phyloP scores from a whole-genome alignment of 495 filamentous ascomycete species.

The Niebla homalea region DNA sequence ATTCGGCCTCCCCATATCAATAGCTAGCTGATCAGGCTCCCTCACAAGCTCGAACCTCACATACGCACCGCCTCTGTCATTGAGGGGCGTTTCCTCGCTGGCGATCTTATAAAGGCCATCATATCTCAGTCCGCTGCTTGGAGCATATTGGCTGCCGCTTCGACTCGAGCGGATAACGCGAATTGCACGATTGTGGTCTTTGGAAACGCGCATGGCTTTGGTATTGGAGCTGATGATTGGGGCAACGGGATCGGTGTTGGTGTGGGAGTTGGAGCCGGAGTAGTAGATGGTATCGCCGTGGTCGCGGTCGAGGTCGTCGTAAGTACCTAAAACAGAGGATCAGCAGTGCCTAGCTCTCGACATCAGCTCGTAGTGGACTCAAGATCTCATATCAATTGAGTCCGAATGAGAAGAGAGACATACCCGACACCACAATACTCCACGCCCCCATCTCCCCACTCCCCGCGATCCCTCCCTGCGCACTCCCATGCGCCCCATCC shows the following conservation, averaged over 20 bases:
- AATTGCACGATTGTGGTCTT: slow-evolving; percentile 19
- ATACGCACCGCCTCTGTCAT: slow-evolving; percentile 18
- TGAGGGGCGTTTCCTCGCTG: slow-evolving; percentile 5
- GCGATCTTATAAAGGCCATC: slow-evolving; percentile 39
- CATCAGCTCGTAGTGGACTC: no score
- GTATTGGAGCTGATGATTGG: slow-evolving; percentile 22
- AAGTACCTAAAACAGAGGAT: slow-evolving; percentile 17
- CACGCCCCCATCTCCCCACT: slow-evolving; percentile 24
- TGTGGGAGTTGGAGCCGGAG: slow-evolving; percentile 26
- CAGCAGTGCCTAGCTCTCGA: no score
- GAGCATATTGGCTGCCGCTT: slow-evolving; percentile 15
- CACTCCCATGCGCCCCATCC: slow-evolving; percentile 36
- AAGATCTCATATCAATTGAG: no score
- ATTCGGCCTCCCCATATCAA: slow-evolving; percentile 19
- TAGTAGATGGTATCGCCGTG: slow-evolving; percentile 32
- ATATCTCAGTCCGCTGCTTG: slow-evolving; percentile 33
- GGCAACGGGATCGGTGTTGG: slow-evolving; percentile 13
- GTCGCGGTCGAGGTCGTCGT: slow-evolving; percentile 33
- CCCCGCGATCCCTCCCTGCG: slow-evolving; percentile 34
- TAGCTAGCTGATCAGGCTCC: slow-evolving; percentile 18
- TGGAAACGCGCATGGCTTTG: slow-evolving; percentile 23
- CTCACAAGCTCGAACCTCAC: slow-evolving; percentile 33
- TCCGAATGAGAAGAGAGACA: not conserved
- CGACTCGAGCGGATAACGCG: slow-evolving; percentile 31
- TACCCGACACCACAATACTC: slow-evolving; percentile 25